A percentile compares a stretch with the other conserved stretches of the same genome.
phyloP scores from a whole-genome alignment of 768 basidiomycete genomes.

The Dioszegia crocea region DNA sequence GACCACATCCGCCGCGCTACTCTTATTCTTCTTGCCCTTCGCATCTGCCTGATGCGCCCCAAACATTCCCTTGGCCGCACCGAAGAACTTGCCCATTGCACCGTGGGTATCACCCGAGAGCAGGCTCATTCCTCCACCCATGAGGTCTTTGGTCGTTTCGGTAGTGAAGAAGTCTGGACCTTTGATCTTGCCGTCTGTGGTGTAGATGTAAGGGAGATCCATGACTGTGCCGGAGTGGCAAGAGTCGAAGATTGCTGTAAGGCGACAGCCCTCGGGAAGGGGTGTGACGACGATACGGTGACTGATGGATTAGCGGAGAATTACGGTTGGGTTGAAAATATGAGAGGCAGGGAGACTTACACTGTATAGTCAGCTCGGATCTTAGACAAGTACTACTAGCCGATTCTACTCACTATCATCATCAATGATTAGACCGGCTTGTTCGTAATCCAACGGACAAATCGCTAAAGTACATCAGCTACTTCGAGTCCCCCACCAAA shows the following conservation, averaged over 20 bases:
- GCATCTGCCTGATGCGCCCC: slow-evolving; percentile 60
- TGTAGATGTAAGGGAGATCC: slow-evolving; percentile 61
- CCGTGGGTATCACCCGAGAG: slow-evolving; percentile 29
- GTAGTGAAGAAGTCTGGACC: slow-evolving; percentile 78
- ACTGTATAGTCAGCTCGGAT: slow-evolving; percentile 14
- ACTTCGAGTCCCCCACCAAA: no score
- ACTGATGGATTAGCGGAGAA: slow-evolving; percentile 8
- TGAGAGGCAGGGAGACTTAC: not conserved
- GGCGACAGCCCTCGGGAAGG: slow-evolving; percentile 80
- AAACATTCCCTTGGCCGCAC: slow-evolving; percentile 70
- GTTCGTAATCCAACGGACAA: slow-evolving; percentile 74
- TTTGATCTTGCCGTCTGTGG: slow-evolving; percentile 91
- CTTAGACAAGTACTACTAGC: not conserved
- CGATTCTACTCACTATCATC: slow-evolving; percentile 59
- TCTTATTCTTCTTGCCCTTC: slow-evolving; percentile 58
- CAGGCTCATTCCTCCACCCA: slow-evolving; percentile 71
- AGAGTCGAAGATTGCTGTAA: slow-evolving; percentile 59
- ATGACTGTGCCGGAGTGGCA: slow-evolving; percentile 56
- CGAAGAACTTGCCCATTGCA: slow-evolving; percentile 53
- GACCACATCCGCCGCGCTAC: slow-evolving; percentile 74
- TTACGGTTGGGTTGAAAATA: not conserved
- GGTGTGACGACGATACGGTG: slow-evolving; percentile 71
- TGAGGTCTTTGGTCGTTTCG: slow-evolving; percentile 70
- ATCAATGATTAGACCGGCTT: slow-evolving; percentile 73
- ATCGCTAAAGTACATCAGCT: slow-evolving; percentile 52